phyloP scores from a whole-genome alignment of 768 basidiomycete genomes.

The Hygrocybe punicea region DNA sequence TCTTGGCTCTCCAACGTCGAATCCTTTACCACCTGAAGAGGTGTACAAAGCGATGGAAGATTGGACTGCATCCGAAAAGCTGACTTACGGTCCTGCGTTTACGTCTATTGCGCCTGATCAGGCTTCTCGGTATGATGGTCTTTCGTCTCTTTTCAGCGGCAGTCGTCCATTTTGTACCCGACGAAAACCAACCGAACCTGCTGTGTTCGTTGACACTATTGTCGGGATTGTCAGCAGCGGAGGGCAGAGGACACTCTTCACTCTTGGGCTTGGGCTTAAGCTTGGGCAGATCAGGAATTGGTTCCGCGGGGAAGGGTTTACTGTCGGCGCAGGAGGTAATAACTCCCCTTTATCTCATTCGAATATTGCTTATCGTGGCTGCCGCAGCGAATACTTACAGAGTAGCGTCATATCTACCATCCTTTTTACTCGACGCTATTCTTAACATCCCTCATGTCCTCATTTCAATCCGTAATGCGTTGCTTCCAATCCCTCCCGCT shows the following conservation, averaged over 20 bases:
- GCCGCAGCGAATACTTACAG: slow-evolving; percentile 62
- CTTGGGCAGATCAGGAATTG: slow-evolving; percentile 52
- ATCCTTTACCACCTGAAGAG: slow-evolving; percentile 29
- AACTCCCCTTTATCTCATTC: not conserved
- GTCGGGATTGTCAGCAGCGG: slow-evolving; percentile 60
- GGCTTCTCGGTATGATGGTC: slow-evolving; percentile 27
- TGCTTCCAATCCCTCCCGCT: slow-evolving; percentile 52
- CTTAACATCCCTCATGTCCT: slow-evolving; percentile 65
- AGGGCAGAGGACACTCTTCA: slow-evolving; percentile 32
- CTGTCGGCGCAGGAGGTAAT: slow-evolving; percentile 76
- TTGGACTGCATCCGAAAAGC: slow-evolving; percentile 73
- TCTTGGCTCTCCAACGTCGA: slow-evolving; percentile 23
- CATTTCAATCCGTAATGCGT: slow-evolving; percentile 56
- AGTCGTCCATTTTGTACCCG: slow-evolving; percentile 39
- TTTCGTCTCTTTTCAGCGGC: slow-evolving; percentile 36
- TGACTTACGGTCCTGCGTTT: slow-evolving; percentile 71
- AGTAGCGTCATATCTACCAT: slow-evolving; percentile 67
- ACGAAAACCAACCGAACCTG: slow-evolving; percentile 54
- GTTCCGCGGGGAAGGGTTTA: slow-evolving; percentile 64
- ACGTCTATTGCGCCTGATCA: slow-evolving; percentile 40
- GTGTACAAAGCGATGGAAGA: slow-evolving; percentile 55
- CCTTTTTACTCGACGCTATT: slow-evolving; percentile 58
- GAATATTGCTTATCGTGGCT: slow-evolving; percentile 3
- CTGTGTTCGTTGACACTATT: slow-evolving; percentile 56
- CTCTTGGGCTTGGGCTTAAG: slow-evolving; percentile 45